Evolutionary conservation across 139 green algal genomes (phyloP), one percentile per base, ranked within the genome.

Genomic region (Picochlorum sp.): DNA sequence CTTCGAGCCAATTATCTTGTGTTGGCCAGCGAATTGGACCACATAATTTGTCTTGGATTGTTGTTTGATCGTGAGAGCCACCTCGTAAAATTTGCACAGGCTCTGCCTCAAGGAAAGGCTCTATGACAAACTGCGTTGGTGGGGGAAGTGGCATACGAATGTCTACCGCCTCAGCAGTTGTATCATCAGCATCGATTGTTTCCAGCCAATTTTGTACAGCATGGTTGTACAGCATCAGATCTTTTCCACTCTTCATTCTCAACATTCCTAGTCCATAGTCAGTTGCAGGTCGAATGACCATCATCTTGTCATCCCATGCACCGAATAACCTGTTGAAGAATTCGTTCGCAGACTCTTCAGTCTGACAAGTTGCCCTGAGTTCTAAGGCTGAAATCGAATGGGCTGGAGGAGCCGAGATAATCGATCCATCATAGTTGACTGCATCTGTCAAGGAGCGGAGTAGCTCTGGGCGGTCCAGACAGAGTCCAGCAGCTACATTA

Each of bases 311-410:
- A 30, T 65, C 57, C 68, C 64, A 67, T 31, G 21, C 28, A 18
- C 38, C 26, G 23, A 67, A 58, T 15, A 58, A 26, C 28, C 23
- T 21, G 11, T 13, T 16, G 21, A 60, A 30, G 28, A 50, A 57
- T 60, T 67, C n/a, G 49, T 54, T 2, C 41, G 63, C 37, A 45
- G 49, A 10, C 45, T 57, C 1, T 2, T 18, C 24, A 11, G 51
- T 66, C 67, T 57, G 70, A 21, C 57, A 56, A 37, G 56, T 66
- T 16, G 64, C 65, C n/a, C 23, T 38, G 55, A 77, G 71, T 51
- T 77, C 71, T n/a, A 57, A 57, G 49, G 69, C 47, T 24, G 45
- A 66, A 21, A 77, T 68, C 20, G 65, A 65, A 45, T 73, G 50
- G 18, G 49, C 15, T n/a, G 69, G 49, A 10, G 21, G 47, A 45